Evolutionary conservation across 345 rosid species (phyloP).

Genomic region (Moricandia arvensis): DNA sequence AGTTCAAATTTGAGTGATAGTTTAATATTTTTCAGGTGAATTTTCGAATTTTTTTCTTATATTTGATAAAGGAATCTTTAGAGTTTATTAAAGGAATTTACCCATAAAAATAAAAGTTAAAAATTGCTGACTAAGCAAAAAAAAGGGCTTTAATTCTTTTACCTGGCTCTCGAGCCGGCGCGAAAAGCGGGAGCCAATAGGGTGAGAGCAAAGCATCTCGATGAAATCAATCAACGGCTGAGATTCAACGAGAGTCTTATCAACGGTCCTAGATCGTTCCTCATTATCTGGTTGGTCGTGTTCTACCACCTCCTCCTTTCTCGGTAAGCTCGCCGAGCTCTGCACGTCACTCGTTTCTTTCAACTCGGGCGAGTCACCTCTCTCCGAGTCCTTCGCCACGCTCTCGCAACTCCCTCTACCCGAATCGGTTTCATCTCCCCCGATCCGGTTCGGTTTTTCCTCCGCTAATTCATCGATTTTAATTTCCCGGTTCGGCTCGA

Average conservation of each 20-base stretch:
- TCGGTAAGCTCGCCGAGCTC: constrained; percentile 61
- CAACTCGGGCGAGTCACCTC: constrained; percentile 38
- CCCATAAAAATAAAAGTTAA: too few relatives aligned
- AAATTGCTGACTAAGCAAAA: neutral
- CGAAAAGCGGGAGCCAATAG: constrained; percentile 54
- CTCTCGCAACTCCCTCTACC: constrained; percentile 49
- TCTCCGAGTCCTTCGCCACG: constrained; percentile 37
- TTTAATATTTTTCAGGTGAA: too few relatives aligned
- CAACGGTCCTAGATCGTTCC: constrained; percentile 42
- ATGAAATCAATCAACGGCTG: constrained; percentile 53
- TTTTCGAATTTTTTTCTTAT: too few relatives aligned
- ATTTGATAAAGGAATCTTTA: too few relatives aligned
- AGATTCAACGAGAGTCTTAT: constrained; percentile 36
- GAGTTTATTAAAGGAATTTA: too few relatives aligned
- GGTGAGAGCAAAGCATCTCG: constrained; percentile 47
- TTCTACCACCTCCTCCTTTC: constrained; percentile 35
- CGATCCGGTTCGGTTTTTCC: constrained; percentile 6
- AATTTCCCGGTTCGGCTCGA: constrained; percentile 24
- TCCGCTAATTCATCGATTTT: constrained; percentile 17
- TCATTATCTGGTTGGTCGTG: constrained; percentile 46
- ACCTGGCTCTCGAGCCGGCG: constrained; percentile 70
- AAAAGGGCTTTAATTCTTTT: neutral
- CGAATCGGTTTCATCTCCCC: constrained; percentile 27
- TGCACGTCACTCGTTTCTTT: constrained; percentile 56
- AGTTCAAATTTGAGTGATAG: too few relatives aligned